Base-by-base conservation (phyloP, 1,284 basidiomycete species). In the Ganoderma lucidum region DNA sequence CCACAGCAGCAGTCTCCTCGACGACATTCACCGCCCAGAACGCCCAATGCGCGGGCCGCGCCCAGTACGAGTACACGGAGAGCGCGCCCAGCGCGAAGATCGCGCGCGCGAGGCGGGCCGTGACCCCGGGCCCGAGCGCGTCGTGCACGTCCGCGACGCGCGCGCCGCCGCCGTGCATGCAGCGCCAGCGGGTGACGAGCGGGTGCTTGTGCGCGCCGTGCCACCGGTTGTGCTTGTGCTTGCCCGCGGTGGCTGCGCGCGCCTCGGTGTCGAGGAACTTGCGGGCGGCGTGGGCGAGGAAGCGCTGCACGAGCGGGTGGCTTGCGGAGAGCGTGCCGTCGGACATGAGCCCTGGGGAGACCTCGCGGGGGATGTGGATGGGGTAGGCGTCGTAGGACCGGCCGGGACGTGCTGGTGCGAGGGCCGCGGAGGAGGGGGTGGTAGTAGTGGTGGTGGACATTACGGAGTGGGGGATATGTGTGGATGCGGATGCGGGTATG, bases 71-170 rank as follows among this genome's bases (percentile, higher is more conserved):
- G 55, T 64, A 67, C n/a, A 76, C 69, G 45, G 68, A 63, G 32
- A 77, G 72, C 8, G 77, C 77, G 10, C 74, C 75, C 62, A 76
- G 70, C 3, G 64, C 71, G 68, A 76, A 76, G 65, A 78, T 39
- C 39, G 65, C 68, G 12, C 73, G 67, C 58, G 65, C 62, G 48
- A 70, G 32, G 28, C 35, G 10, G 23, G 41, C 8, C 30, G 37
- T 37, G 35, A 60, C 58, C 39, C 37, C 37, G n/a, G 19, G 19
- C 37, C 58, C 58, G 8, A 51, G 12, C 17, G 66, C 48, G 35
- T 30, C 55, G 35, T 67, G 53, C 6, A 44, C 66, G 28, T 55
- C 66, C 23, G 45, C 62, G 12, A 62, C 62, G 30, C 14, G 14
- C 41, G 41, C 53, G 55, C 39, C n/a, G 39, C 58, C 58, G 6